phyloP scores from a whole-genome alignment of 352 stramenopile species.

The Phytophthora uliginosa region DNA sequence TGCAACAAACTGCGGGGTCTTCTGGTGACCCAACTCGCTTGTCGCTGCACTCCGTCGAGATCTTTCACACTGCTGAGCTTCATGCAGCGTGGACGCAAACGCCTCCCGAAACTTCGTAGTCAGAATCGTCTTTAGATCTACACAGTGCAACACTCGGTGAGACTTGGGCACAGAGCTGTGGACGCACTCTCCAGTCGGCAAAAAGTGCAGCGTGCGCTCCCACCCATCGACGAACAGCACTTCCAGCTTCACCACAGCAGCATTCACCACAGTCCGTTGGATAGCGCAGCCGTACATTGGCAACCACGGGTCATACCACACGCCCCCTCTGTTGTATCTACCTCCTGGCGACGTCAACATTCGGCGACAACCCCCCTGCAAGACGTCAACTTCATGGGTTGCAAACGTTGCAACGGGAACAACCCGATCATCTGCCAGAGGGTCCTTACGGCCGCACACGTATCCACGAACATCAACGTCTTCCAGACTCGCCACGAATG shows the following conservation, averaged over 20 bases:
- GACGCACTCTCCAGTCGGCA: conserved; percentile 33
- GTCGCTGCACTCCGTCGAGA: conserved; percentile 39
- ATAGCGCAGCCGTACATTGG: conserved; percentile 60
- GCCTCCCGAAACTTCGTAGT: conserved; percentile 15
- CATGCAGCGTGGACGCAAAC: conserved; percentile 25
- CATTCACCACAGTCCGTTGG: conserved; percentile 40
- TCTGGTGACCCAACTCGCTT: conserved; percentile 50
- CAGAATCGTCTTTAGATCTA: conserved; percentile 23
- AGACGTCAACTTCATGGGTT: conserved; percentile 29
- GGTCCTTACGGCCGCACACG: conserved; percentile 20
- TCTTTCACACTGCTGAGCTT: conserved; percentile 36
- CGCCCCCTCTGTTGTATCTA: conserved; percentile 23
- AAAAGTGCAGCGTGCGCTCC: conserved; percentile 48
- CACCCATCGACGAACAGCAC: conserved; percentile 58
- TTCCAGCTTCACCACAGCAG: conserved; percentile 33
- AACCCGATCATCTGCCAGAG: conserved; percentile 30
- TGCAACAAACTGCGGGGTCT: conserved; percentile 65
- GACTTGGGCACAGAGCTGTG: conserved; percentile 49
- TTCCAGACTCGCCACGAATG: conserved; percentile 31
- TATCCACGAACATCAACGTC: conserved; percentile 11
- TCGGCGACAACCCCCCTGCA: conserved; percentile 23
- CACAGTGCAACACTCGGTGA: conserved; percentile 41
- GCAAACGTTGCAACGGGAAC: conserved; percentile 35
- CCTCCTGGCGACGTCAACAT: conserved; percentile 1
- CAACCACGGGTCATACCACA: conserved; percentile 52